Conservation (phyloP, 2,329 filamentous ascomycete genomes). For the Macrophomina pseudophaseolina region DNA sequence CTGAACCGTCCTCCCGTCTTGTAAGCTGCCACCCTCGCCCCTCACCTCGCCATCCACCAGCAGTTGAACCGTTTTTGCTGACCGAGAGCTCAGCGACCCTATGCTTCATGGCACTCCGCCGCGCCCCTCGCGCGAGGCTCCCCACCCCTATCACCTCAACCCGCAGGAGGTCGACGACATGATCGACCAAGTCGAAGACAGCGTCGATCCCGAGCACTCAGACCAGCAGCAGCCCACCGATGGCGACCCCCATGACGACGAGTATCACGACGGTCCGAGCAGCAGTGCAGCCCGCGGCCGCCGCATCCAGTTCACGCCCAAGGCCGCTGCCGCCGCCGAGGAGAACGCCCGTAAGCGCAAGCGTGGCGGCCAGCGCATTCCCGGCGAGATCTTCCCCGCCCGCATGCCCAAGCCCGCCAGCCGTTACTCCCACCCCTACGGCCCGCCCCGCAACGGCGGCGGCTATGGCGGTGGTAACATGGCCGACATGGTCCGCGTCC, state of each 20-base stretch:
- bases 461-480: neutral
- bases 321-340: slow-evolving; percentile 14
- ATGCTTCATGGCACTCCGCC: slow-evolving; percentile 11
- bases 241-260: neutral
- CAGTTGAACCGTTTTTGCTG: neutral
- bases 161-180: neutral
- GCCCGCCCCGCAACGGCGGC: neutral
- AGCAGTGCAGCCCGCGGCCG: neutral
- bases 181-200: neutral
- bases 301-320: slow-evolving; percentile 20
- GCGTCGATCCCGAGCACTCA: neutral
- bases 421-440: neutral
- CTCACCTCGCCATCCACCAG: neutral
- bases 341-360: slow-evolving; percentile 18
- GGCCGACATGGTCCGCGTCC: neutral
- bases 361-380: slow-evolving; percentile 8
- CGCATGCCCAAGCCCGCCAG: slow-evolving; percentile 1
- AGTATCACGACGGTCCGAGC: neutral
- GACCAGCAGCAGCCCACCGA: neutral
- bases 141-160: neutral
- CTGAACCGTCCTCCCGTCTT: slow-evolving; percentile 17
- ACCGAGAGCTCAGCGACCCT: slow-evolving; percentile 12
- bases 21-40: neutral
- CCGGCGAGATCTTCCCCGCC: slow-evolving; percentile 23
- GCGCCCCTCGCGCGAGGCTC: neutral